Evolutionary conservation across 306 rosid genomes (phyloP), one percentile per base, ranked within the genome.

Genomic region (Oemleria cerasiformis): DNA sequence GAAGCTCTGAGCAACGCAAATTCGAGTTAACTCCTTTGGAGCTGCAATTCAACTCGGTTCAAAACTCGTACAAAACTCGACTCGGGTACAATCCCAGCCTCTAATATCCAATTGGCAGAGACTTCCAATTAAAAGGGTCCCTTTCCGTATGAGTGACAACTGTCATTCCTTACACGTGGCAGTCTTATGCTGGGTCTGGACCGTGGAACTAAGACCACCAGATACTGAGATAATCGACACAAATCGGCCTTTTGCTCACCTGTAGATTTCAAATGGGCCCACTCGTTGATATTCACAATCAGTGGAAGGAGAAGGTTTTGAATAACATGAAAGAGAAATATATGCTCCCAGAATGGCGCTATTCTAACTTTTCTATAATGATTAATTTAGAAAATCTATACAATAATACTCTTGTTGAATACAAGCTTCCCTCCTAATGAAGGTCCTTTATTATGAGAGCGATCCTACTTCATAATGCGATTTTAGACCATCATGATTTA

Each of bases 91-190:
- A 56, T 23, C 25, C 61, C 38, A 23, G 14, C 61, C 62, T 12
- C 21, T 14, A 10, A 21, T 20, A 7, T 6, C 19, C 64, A 15
- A 59, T 7, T 59, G 20, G 64, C 64, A 34, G 2, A 30, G 61
- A 1, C 42, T 30, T 58, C 63, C 44, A 39, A 38, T 20, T 2
- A 43, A 54, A 15, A 54, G 15, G 40, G n/a, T n/a, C 50, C 68
- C 36, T 58, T 6, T 8, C 7, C 42, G 30, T 69, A 53, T 51
- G 70, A 64, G 57, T 59, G 42, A 61, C 44, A 61, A n/a, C 38
- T 42, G 59, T 53, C 65, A 13, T 42, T 38, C 53, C 72, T 19
- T 16, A 62, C 62, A 78, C 75, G 63, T 69, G 72, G 54, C 79
- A 20, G 48, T 13, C 59, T 54, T 73, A 23, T 20, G 54, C 42